Evolutionary conservation across 169 alveolate genomes (phyloP).

Genomic region (Plasmodium gallinaceum): DNA sequence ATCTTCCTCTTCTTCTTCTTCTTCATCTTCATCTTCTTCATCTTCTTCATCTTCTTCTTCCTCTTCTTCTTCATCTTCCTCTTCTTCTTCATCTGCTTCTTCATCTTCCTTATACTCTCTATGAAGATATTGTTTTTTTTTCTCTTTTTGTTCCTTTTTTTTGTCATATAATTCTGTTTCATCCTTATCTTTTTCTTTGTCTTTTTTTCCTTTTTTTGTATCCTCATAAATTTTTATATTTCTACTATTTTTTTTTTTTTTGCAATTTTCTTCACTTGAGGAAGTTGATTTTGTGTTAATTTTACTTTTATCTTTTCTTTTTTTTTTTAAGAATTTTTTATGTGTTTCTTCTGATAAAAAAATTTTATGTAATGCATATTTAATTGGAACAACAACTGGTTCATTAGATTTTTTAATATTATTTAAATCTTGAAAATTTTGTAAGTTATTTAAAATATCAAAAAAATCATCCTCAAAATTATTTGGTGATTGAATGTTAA

Average conservation of each 20-base stretch:
- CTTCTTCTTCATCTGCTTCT: conserved; percentile 18
- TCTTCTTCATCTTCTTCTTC: conserved; percentile 32
- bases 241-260: background rate
- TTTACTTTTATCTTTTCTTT: background rate
- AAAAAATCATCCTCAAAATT: conserved; percentile 29
- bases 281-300: background rate
- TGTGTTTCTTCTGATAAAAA: conserved; percentile 24
- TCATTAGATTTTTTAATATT: conserved; percentile 9
- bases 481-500: conserved; percentile 43
- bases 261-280: background rate
- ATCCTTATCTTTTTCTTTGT: background rate
- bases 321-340: background rate
- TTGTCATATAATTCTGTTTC: background rate
- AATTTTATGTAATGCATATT: conserved; percentile 59
- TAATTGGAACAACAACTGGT: conserved; percentile 36
- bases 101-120: conserved; percentile 2
- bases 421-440: conserved; percentile 29
- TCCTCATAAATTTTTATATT: background rate
- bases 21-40: conserved; percentile 20
- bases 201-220: background rate
- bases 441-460: conserved; percentile 25
- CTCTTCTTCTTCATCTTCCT: background rate
- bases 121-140: background rate
- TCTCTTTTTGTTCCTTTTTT: background rate
- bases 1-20: conserved; percentile 12